Evolutionary conservation across 1,284 basidiomycete genomes (phyloP).

Genomic region (Rhodotorula glutinis): DNA sequence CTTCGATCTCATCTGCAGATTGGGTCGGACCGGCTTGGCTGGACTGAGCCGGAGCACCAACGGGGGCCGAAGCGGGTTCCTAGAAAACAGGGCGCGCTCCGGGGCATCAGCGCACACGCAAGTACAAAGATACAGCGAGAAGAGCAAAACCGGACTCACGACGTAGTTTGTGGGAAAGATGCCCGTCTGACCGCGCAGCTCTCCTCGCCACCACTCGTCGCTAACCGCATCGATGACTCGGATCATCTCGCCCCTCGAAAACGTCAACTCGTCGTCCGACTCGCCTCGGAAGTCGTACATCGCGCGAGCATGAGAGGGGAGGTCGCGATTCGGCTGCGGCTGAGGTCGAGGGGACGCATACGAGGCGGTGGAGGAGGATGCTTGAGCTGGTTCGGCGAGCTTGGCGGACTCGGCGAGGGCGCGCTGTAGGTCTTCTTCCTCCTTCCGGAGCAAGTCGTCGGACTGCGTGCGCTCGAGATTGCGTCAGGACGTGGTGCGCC

Average conservation of each 20-base stretch:
- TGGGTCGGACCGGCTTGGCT: background rate
- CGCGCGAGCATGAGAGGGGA: constrained; percentile 58
- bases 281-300: constrained; percentile 85
- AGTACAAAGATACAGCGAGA: background rate
- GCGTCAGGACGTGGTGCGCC: background rate
- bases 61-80: constrained; percentile 61
- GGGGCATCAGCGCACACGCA: constrained; percentile 56
- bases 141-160: constrained; percentile 53
- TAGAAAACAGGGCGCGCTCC: constrained; percentile 55
- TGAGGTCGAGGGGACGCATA: background rate
- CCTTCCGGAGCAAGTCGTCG: constrained; percentile 72
- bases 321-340: background rate
- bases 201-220: constrained; percentile 96
- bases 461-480: background rate
- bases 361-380: background rate
- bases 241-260: constrained; percentile 91
- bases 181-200: constrained; percentile 71
- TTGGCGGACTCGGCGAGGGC: constrained; percentile 66
- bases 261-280: constrained; percentile 86
- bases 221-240: constrained; percentile 93
- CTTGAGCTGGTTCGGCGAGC: constrained; percentile 29
- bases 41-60: background rate
- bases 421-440: constrained; percentile 88
- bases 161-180: constrained; percentile 99
- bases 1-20: constrained; percentile 82